These are phyloP conservation scores for Coemansia erecta DNA, from an alignment of 192 early-diverging fungal species.

Conservation along the genomic window DNA sequence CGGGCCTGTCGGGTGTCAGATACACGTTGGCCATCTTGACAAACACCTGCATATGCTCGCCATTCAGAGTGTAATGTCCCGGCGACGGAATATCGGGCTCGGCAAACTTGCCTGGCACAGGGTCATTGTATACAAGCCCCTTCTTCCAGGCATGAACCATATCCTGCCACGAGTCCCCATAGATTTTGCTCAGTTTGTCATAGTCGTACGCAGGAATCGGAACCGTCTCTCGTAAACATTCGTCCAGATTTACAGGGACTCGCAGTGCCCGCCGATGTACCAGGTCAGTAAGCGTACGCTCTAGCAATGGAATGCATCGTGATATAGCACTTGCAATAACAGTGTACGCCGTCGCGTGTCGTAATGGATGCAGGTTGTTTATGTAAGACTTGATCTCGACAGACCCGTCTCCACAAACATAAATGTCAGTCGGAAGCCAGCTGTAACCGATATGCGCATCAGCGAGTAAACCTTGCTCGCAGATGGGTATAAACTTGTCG, in stretches of 20 bases:
- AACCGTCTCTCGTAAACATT: neutral
- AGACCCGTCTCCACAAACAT: constrained; percentile 40
- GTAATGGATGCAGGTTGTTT: constrained; percentile 62
- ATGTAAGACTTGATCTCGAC: constrained; percentile 59
- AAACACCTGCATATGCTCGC: constrained; percentile 12
- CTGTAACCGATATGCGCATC: constrained; percentile 2
- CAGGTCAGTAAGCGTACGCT: constrained; percentile 28
- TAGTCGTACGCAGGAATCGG: neutral
- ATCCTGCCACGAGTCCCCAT: neutral
- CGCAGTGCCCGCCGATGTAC: neutral
- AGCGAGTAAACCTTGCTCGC: neutral
- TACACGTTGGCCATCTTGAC: constrained; percentile 16
- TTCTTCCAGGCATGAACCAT: constrained; percentile 7
- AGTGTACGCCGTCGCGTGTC: constrained; percentile 44
- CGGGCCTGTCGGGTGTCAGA: constrained; percentile 7
- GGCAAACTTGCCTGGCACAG: neutral
- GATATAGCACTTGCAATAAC: constrained; percentile 45
- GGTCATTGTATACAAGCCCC: neutral
- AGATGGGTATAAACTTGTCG: neutral
- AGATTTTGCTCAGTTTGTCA: neutral
- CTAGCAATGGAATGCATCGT: constrained; percentile 58
- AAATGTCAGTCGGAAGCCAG: constrained; percentile 64
- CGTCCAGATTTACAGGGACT: neutral
- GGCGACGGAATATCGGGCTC: neutral
- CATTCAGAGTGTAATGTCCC: neutral